Evolutionary conservation across 306 rosid species (phyloP).

Genomic region (Prunus dulcis): DNA sequence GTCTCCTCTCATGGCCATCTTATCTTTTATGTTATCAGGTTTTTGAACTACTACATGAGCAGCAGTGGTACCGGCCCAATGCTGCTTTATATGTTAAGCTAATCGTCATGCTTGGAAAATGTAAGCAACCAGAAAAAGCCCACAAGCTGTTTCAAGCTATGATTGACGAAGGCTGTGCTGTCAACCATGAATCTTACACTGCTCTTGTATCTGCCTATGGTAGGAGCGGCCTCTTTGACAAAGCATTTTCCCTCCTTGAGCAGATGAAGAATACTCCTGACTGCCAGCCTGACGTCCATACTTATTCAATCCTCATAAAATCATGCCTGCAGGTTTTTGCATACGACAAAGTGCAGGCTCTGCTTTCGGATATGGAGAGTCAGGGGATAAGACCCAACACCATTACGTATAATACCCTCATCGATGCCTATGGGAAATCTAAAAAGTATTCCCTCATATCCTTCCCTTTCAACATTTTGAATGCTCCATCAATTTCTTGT

Average conservation of each 20-base stretch:
- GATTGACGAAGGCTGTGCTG: slow-evolving; percentile 79
- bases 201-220: slow-evolving; percentile 90
- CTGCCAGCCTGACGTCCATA: slow-evolving; percentile 86
- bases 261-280: slow-evolving; percentile 68
- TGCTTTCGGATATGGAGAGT: slow-evolving; percentile 75
- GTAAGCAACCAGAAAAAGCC: slow-evolving; percentile 88
- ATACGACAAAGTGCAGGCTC: slow-evolving; percentile 64
- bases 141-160: slow-evolving; percentile 67
- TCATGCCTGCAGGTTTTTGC: slow-evolving; percentile 77
- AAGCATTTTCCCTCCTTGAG: slow-evolving; percentile 72
- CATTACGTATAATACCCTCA: slow-evolving; percentile 78
- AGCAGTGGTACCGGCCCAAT: slow-evolving; percentile 81
- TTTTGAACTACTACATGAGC: slow-evolving; percentile 80
- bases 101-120: slow-evolving; percentile 95
- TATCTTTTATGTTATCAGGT: slow-evolving; percentile 43
- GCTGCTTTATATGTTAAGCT: slow-evolving; percentile 72
- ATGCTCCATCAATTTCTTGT: slow-evolving; percentile 35
- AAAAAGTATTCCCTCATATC: slow-evolving; percentile 52
- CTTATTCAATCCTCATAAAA: slow-evolving; percentile 82
- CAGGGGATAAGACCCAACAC: slow-evolving; percentile 75
- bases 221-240: slow-evolving; percentile 77
- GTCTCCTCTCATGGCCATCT: slow-evolving; percentile 14
- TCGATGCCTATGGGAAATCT: slow-evolving; percentile 89
- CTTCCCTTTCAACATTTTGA: slow-evolving; percentile 20
- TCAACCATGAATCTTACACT: slow-evolving; percentile 69